Evolutionary conservation across 192 early-diverging fungal genomes (phyloP).

Genomic region (Linnemannia zychae): DNA sequence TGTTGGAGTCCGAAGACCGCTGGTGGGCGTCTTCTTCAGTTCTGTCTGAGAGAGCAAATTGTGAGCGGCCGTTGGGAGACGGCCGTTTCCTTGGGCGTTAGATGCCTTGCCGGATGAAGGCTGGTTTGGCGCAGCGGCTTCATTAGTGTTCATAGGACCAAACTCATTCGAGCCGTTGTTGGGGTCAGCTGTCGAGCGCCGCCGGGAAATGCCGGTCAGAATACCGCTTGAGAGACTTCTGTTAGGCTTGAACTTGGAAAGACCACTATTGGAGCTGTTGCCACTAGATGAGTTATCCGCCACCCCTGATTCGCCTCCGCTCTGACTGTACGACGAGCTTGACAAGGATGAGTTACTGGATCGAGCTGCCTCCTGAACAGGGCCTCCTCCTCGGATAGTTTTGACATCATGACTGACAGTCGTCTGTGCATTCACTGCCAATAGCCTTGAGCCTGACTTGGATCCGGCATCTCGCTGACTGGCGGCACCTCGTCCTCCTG

Average conservation of each 20-base stretch:
- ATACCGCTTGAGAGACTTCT: slow-evolving; percentile 42
- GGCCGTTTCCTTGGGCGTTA: not conserved
- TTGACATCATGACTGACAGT: slow-evolving; percentile 33
- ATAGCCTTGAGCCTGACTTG: slow-evolving; percentile 1
- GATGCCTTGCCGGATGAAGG: not conserved
- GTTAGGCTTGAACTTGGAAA: slow-evolving; percentile 29
- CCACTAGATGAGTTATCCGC: not conserved
- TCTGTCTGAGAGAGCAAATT: slow-evolving; percentile 17
- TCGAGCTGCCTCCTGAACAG: not conserved
- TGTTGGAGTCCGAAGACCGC: slow-evolving; percentile 50
- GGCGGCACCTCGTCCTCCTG: slow-evolving; percentile 16
- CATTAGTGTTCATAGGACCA: slow-evolving; percentile 4
- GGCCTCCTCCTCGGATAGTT: slow-evolving; percentile 43
- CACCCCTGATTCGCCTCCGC: not conserved
- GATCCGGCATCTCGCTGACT: slow-evolving; percentile 10
- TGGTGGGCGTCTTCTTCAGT: slow-evolving; percentile 34
- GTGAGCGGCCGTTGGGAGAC: not conserved
- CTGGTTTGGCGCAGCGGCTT: slow-evolving; percentile 16
- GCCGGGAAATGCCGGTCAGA: slow-evolving; percentile 12
- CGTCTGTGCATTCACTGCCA: slow-evolving; percentile 5
- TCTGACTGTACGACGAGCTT: not conserved
- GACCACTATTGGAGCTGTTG: not conserved
- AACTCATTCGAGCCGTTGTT: not conserved
- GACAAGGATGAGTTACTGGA: slow-evolving; percentile 1
- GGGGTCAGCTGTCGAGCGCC: slow-evolving; percentile 19